Conservation (phyloP, 176 grass and related monocot species). For the Ampelocalamus luodianensis region DNA sequence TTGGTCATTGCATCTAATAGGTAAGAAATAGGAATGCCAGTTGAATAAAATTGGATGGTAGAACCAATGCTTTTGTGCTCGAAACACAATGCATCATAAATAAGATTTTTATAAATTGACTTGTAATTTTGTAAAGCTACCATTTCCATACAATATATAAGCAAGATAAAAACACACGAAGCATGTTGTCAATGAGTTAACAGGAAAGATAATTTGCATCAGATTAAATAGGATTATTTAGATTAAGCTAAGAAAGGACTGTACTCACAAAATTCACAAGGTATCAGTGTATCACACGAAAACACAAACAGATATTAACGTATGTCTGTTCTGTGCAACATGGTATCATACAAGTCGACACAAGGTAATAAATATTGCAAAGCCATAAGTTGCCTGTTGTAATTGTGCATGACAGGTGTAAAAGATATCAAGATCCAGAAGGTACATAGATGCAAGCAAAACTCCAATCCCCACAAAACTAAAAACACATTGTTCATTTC, state of each 20-base stretch:
- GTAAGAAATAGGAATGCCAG: background rate
- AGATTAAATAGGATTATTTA: conserved; percentile 25
- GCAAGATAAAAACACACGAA: background rate
- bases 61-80: background rate
- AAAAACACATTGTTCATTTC: background rate
- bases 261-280: background rate
- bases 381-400: background rate
- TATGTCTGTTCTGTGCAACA: background rate
- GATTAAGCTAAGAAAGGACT: conserved; percentile 14
- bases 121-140: background rate
- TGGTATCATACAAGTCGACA: background rate
- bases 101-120: background rate
- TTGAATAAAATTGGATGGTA: background rate
- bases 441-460: background rate
- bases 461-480: background rate
- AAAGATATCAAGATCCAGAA: conserved; percentile 1
- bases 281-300: background rate
- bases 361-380: background rate
- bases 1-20: background rate
- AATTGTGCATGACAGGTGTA: conserved; percentile 10
- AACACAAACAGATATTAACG: background rate
- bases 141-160: background rate
- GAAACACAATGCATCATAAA: background rate
- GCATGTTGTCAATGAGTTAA: conserved; percentile 8
- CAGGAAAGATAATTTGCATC: conserved; percentile 12